A percentile compares a stretch with the other conserved stretches of the same genome.
Conservation (phyloP, 768 basidiomycete genomes). For the Leucocoprinus sp. region DNA sequence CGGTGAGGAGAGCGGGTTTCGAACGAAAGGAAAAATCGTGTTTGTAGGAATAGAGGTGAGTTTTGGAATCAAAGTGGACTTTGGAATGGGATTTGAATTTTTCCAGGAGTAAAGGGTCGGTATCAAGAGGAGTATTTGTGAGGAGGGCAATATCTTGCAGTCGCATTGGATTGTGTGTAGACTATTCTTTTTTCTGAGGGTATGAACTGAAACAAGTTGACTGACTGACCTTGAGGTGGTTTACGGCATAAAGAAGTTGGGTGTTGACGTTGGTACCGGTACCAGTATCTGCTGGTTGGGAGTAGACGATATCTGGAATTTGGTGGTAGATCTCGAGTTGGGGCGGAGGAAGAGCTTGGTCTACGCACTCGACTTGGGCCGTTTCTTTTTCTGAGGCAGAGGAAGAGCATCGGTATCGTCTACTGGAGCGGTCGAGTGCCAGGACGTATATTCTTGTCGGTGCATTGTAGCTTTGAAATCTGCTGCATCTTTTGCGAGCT, state of each 20-base stretch:
- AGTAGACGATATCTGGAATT: constrained; percentile 62
- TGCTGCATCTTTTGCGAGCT: constrained; percentile 61
- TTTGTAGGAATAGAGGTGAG: constrained; percentile 84
- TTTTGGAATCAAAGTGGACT: constrained; percentile 74
- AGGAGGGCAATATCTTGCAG: constrained; percentile 82
- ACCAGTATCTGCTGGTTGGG: constrained; percentile 83
- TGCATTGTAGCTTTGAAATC: constrained; percentile 60
- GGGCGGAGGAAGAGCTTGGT: constrained; percentile 10
- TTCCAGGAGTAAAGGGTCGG: constrained; percentile 62
- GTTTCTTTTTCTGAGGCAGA: constrained; percentile 44
- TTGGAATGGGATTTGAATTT: constrained; percentile 79
- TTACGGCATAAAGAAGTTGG: constrained; percentile 78
- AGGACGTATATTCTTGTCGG: constrained; percentile 62
- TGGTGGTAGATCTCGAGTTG: constrained; percentile 12
- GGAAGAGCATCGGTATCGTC: constrained; percentile 18
- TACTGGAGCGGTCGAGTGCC: constrained; percentile 45
- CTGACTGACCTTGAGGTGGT: constrained; percentile 80
- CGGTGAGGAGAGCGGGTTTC: constrained; percentile 74
- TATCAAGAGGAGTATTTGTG: constrained; percentile 69
- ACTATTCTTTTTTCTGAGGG: constrained; percentile 34
- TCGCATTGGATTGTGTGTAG: constrained; percentile 73
- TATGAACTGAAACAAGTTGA: no score
- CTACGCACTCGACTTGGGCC: constrained; percentile 57
- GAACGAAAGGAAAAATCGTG: constrained; percentile 82
- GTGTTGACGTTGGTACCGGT: constrained; percentile 79